Percentiles rank a stretch among this genome's conserved stretches.
phyloP scores from a whole-genome alignment of 2,329 filamentous ascomycete species.

The Capronia epimyces region DNA sequence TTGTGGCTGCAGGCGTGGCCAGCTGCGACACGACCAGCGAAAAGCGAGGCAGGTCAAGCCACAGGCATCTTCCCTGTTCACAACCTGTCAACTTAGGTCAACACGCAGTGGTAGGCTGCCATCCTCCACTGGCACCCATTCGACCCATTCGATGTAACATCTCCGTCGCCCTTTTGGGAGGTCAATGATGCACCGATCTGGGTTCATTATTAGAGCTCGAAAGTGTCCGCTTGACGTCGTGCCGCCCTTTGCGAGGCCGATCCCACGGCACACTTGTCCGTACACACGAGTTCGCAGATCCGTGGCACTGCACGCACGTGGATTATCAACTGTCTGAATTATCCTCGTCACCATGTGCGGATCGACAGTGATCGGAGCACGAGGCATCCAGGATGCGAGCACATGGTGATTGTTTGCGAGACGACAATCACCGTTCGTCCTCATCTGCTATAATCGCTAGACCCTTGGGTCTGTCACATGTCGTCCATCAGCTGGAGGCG shows the following conservation, averaged over 20 bases:
- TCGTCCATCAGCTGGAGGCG: too few species aligned
- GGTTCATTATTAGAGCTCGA: background rate
- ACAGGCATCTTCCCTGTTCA: constrained; percentile 15
- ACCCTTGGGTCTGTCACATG: too few species aligned
- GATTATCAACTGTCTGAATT: background rate
- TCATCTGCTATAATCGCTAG: background rate
- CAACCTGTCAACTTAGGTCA: background rate
- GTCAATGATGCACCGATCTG: constrained; percentile 14
- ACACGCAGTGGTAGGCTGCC: constrained; percentile 5
- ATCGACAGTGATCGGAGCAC: constrained; percentile 3
- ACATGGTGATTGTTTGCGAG: background rate
- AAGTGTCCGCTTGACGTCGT: constrained; percentile 8
- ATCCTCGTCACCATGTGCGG: constrained; percentile 8
- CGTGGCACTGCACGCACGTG: background rate
- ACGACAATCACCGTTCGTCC: constrained; percentile 2
- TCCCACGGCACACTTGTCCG: background rate
- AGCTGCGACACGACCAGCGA: background rate
- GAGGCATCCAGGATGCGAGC: constrained; percentile 4
- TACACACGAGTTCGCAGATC: background rate
- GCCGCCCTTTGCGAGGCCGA: background rate
- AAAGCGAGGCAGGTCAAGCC: constrained; percentile 4
- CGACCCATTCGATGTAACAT: background rate
- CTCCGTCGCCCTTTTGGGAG: background rate
- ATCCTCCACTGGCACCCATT: background rate
- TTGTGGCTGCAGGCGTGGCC: too few species aligned